phyloP scores from a whole-genome alignment of 2,329 filamentous ascomycete genomes.

The Dendryphion nanum region DNA sequence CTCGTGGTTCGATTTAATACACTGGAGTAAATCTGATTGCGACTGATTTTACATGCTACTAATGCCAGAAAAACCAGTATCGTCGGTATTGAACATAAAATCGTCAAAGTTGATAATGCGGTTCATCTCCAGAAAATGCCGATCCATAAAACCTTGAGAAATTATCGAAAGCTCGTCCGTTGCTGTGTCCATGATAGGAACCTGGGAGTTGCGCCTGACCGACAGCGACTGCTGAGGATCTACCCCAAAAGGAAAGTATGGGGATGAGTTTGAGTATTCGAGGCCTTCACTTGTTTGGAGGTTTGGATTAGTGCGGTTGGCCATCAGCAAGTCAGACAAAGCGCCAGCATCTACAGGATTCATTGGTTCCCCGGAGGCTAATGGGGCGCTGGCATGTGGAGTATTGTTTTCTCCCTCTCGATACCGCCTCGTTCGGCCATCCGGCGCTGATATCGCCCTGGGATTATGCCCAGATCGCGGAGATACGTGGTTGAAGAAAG shows the following conservation, averaged over 20 bases:
- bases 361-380: neutral
- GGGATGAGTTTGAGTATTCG: neutral
- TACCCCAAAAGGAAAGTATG: neutral
- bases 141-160: conserved; percentile 1
- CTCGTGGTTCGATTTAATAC: neutral
- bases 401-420: neutral
- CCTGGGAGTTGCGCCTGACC: neutral
- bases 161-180: conserved; percentile 1
- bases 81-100: neutral
- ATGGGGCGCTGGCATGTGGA: neutral
- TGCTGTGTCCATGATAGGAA: conserved; percentile 1
- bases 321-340: too few species aligned
- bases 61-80: neutral
- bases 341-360: too few species aligned
- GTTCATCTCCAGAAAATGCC: conserved; percentile 1
- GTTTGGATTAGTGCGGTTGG: too few species aligned
- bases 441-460: neutral
- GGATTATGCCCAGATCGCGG: neutral
- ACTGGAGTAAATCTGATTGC: neutral
- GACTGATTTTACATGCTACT: neutral
- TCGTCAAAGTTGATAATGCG: conserved; percentile 1
- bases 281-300: too few species aligned
- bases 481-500: neutral
- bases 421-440: neutral
- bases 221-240: neutral